Percentiles rank a stretch among this genome's conserved stretches.
Evolutionary conservation across 176 grass and related monocot species (phyloP).

Genomic region (Chloris gayana): DNA sequence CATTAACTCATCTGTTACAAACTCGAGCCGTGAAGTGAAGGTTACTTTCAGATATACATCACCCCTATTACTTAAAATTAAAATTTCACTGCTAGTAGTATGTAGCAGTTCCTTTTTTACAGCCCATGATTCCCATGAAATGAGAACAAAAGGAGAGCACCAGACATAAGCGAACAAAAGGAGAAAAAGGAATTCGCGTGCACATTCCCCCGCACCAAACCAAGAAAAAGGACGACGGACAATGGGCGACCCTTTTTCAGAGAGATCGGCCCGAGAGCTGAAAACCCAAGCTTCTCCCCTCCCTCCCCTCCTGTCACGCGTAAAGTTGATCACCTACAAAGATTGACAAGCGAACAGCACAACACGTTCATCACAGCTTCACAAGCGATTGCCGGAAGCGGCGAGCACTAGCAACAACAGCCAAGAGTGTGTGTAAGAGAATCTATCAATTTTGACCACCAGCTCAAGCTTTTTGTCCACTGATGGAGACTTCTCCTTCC

Average conservation of each 20-base stretch:
- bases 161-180: conserved; percentile 19
- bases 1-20: neutral
- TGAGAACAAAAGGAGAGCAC: conserved; percentile 12
- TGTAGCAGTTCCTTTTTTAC: too few species aligned
- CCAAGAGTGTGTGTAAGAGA: neutral
- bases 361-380: neutral
- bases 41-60: neutral
- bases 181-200: conserved; percentile 3
- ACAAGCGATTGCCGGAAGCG: neutral
- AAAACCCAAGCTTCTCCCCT: neutral
- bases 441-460: conserved; percentile 33
- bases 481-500: conserved; percentile 27
- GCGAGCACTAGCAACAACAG: neutral
- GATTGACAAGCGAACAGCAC: conserved; percentile 24
- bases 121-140: neutral
- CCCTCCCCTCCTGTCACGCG: neutral
- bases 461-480: conserved; percentile 26
- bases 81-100: too few species aligned
- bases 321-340: conserved; percentile 33
- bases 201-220: conserved; percentile 15
- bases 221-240: neutral
- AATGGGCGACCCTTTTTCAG: neutral
- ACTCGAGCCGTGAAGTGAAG: neutral
- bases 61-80: neutral
- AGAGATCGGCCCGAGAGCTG: neutral